phyloP scores from a whole-genome alignment of 371 early-diverging fungal species.

The Mortierella sp. region DNA sequence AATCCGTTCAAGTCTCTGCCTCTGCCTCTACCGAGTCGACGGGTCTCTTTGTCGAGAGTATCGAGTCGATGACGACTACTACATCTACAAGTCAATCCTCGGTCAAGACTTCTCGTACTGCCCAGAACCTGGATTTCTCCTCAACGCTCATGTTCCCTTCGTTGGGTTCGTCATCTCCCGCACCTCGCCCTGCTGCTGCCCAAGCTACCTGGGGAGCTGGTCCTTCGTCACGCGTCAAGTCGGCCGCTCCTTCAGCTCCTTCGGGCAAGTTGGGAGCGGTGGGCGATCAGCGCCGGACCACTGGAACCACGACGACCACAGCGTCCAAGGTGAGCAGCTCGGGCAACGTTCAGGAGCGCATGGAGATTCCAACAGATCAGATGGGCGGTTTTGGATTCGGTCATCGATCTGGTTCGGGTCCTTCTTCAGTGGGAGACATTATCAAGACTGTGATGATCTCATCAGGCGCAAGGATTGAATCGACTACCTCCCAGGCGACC shows the following conservation, averaged over 20 bases:
- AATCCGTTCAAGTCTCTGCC: conserved; percentile 3
- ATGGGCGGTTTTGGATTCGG: conserved; percentile 53
- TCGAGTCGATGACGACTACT: background rate
- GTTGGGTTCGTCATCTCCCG: conserved; percentile 63
- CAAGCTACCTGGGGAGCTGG: conserved; percentile 64
- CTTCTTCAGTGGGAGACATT: conserved; percentile 67
- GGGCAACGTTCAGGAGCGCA: conserved; percentile 45
- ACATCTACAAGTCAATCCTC: conserved; percentile 38
- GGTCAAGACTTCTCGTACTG: conserved; percentile 35
- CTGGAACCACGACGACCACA: conserved; percentile 13
- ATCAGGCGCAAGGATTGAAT: conserved; percentile 86
- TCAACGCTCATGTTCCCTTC: conserved; percentile 80
- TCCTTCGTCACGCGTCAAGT: conserved; percentile 62
- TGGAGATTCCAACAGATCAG: conserved; percentile 42
- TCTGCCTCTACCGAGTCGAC: too few species aligned
- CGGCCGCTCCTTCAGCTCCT: conserved; percentile 31
- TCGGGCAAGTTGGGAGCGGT: conserved; percentile 49
- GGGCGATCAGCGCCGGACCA: conserved; percentile 43
- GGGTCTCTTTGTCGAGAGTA: too few species aligned
- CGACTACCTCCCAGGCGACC: conserved; percentile 80
- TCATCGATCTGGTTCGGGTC: too few species aligned
- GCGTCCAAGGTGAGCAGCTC: conserved; percentile 27
- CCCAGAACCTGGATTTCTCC: conserved; percentile 62
- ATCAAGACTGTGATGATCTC: conserved; percentile 77
- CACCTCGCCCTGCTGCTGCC: conserved; percentile 57